Evolutionary conservation across 23 red algal species (phyloP), one percentile per base, ranked within the genome.

Genomic region (Gracilaria gracilis): DNA sequence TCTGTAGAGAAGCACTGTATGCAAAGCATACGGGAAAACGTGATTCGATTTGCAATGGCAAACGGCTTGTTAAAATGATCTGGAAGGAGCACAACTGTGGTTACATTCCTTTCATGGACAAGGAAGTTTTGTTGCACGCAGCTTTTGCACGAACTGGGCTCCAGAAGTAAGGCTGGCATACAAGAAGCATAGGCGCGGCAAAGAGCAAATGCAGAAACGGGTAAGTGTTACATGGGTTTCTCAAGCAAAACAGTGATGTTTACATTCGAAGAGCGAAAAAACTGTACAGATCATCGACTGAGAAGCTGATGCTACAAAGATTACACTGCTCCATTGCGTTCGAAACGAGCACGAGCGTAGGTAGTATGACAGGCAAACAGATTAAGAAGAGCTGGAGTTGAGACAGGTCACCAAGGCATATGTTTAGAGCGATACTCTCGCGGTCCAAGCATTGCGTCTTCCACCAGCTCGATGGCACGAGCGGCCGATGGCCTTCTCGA

Each of bases 21-120:
- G 48, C 65, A 48, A 75, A 88, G 71, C 44, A 57, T 88, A 58
- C 67, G 66, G 32, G 70, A 75, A 15, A 88, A 25, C 48, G 50
- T 88, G 28, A 15, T 50, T 37, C 84, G 84, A 47, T 88, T 88
- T 88, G 84, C 84, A 16, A 46, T 25, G 84, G 44, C 54, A 29
- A 88, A 88, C 31, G 84, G 53, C 19, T 78, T 88, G 27, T 77
- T n/a, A 49, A 33, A 13, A 34, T 51, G 42, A 77, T 1, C 69
- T 37, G 7, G 23, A 9, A 14, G 80, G 20, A 28, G 14, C 24
- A 27, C 31, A 20, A 49, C n/a, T n/a, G n/a, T n/a, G n/a, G n/a
- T n/a, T n/a, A n/a, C n/a, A n/a, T n/a, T n/a, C n/a, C n/a, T n/a
- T n/a, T n/a, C n/a, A n/a, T n/a, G n/a, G n/a, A n/a, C n/a, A n/a